These are phyloP conservation scores for Myrmaecium sp. DNA, from an alignment of 2,329 filamentous ascomycete genomes.

Conservation along the genomic window DNA sequence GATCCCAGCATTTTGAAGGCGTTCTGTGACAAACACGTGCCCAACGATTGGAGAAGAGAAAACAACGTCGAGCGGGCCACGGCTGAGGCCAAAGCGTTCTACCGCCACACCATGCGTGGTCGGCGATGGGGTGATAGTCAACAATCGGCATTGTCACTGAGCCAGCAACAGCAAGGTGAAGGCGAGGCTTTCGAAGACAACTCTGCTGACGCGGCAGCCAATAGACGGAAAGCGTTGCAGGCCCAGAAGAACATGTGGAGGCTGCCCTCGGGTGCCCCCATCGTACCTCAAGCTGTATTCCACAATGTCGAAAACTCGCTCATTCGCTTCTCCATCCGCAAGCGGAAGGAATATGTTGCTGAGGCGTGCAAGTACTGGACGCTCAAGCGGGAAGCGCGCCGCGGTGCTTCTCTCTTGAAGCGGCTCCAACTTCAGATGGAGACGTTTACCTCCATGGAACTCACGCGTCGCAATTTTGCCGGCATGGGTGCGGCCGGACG, in stretches of 20 bases:
- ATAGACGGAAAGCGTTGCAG: slow-evolving; percentile 38
- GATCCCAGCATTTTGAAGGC: slow-evolving; percentile 78
- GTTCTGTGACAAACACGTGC: slow-evolving; percentile 90
- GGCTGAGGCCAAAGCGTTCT: slow-evolving; percentile 71
- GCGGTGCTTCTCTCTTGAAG: slow-evolving; percentile 83
- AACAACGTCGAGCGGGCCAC: slow-evolving; percentile 69
- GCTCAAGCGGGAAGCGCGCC: slow-evolving; percentile 78
- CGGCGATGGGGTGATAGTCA: slow-evolving; percentile 87
- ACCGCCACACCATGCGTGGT: slow-evolving; percentile 75
- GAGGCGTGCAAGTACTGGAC: slow-evolving; percentile 98
- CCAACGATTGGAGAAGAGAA: slow-evolving; percentile 72
- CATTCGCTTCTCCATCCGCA: slow-evolving; percentile 64
- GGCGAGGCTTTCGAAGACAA: slow-evolving; percentile 30
- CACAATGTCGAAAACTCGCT: slow-evolving; percentile 73
- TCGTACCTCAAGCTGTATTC: slow-evolving; percentile 79
- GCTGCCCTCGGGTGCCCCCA: slow-evolving; percentile 80
- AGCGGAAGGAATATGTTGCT: slow-evolving; percentile 80
- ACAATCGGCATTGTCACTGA: slow-evolving; percentile 48
- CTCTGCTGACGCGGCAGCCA: slow-evolving; percentile 37
- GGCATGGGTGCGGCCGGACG: slow-evolving; percentile 78
- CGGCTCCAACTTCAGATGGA: slow-evolving; percentile 88
- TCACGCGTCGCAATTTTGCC: slow-evolving; percentile 88
- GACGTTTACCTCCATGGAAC: slow-evolving; percentile 92
- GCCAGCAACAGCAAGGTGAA: slow-evolving; percentile 41
- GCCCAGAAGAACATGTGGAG: slow-evolving; percentile 65